A percentile compares a stretch with the other conserved stretches of the same genome.
phyloP scores from a whole-genome alignment of 331 rosid genomes.

The Malus hybrid region DNA sequence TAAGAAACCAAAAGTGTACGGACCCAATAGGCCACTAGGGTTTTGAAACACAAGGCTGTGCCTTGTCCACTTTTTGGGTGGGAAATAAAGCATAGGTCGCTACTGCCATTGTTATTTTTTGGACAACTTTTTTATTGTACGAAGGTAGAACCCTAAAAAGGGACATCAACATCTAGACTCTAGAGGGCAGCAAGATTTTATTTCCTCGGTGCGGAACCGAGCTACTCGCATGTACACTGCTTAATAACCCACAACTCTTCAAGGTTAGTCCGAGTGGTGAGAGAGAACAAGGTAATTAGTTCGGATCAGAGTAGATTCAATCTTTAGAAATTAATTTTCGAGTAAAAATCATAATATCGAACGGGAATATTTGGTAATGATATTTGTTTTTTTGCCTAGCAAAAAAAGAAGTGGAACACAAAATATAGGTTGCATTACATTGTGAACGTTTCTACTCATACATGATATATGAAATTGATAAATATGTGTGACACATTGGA shows the following conservation, averaged over 20 bases:
- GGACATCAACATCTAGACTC: neutral
- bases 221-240: no score
- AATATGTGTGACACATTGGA: neutral
- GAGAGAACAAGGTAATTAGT: no score
- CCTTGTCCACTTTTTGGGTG: slow-evolving; percentile 39
- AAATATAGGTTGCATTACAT: neutral
- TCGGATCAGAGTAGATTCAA: no score
- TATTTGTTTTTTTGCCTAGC: no score
- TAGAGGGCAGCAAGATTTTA: slow-evolving; percentile 7
- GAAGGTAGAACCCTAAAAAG: slow-evolving; percentile 23
- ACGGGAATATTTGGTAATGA: no score
- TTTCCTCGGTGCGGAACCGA: no score
- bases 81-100: slow-evolving; percentile 34
- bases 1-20: slow-evolving; percentile 19
- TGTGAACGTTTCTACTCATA: neutral
- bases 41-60: slow-evolving; percentile 26
- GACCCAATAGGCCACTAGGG: slow-evolving; percentile 53
- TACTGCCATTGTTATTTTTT: slow-evolving; percentile 10
- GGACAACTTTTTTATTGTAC: slow-evolving; percentile 16
- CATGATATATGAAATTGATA: neutral
- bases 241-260: no score
- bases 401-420: neutral
- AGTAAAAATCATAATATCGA: no score
- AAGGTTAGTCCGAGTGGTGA: no score
- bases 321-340: no score